Base-by-base conservation (phyloP, 306 rosid species). In the Trifolium fragiferum region DNA sequence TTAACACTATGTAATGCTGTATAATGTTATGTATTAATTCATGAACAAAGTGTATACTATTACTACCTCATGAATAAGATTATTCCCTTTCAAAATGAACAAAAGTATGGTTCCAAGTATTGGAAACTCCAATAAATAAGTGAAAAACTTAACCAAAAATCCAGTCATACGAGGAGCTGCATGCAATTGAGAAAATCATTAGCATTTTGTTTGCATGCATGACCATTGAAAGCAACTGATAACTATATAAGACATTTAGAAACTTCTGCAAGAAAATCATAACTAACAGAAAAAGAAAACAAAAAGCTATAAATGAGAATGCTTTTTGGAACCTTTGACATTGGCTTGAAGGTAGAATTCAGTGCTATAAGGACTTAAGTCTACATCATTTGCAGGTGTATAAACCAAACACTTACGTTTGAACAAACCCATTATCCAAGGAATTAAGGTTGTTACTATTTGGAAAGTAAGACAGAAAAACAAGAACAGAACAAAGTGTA, bases 91-190 rank as follows among this genome's bases (percentile, higher is more conserved):
- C 85, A 93, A 59, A 49, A 89, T 76, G 87, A 74, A 83, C 72
- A 89, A 18, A 9, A 93, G 12, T 27, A 88, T n/a, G 21, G 82
- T 84, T 81, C 98, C 97, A 68, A 93, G 11, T 70, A 93, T 73
- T 59, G 87, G 83, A 55, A 72, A 84, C 82, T 93, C 98, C 87
- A 93, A 67, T 10, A 89, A 51, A 88, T 82, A 77, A 44, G 82
- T 86, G 66, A 91, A 89, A 66, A 91, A 72, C 74, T 91, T 93
- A 76, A 82, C 89, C 76, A 87, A 54, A 59, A 87, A 16, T 57
- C 97, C 98, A 76, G 97, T 74, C 98, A 91, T 84, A 35, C 92
- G 92, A 21, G 98, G 98, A 80, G 98, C 98, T 93, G 82, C 21
- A 27, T 41, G 21, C 21, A 25, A 43, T 38, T 18, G 46, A 44